A percentile compares a stretch with the other conserved stretches of the same genome.
Conservation (phyloP, 2,329 filamentous ascomycete species). For the Exophiala xenobiotica region DNA sequence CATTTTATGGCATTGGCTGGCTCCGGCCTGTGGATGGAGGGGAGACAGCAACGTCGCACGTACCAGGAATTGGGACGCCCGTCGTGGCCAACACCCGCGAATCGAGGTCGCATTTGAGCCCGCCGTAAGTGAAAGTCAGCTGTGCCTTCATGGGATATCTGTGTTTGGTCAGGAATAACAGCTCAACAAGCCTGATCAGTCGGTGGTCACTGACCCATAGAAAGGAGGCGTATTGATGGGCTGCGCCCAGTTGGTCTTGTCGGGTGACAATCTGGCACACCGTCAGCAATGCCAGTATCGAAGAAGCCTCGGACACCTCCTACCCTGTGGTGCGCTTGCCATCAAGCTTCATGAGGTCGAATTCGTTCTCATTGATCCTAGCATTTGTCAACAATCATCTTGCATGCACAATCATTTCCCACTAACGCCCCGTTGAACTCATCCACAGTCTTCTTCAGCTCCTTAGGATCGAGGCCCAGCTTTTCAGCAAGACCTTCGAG, state of each 20-base stretch:
- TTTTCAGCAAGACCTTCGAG: constrained; percentile 42
- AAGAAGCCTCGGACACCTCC: no score
- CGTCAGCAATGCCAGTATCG: no score
- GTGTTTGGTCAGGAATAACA: background rate
- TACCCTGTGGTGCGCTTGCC: constrained; percentile 38
- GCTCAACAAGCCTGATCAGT: background rate
- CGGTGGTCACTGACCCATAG: constrained; percentile 34
- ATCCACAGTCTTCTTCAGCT: constrained; percentile 40
- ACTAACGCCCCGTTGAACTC: constrained; percentile 40
- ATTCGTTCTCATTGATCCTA: constrained; percentile 38
- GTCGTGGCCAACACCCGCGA: constrained; percentile 42
- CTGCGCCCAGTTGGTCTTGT: constrained; percentile 43
- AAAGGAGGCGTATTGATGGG: constrained; percentile 40
- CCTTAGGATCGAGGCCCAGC: constrained; percentile 38
- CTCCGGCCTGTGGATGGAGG: no score
- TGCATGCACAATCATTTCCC: no score
- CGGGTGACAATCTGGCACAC: constrained; percentile 34
- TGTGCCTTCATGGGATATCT: constrained; percentile 33
- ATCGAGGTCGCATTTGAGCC: constrained; percentile 37
- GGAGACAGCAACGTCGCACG: background rate
- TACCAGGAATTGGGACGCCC: constrained; percentile 39
- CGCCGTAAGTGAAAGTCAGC: constrained; percentile 39
- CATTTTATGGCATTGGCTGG: no score
- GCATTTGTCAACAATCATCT: background rate
- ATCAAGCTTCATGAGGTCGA: constrained; percentile 42